phyloP scores from a whole-genome alignment of 176 grass and related monocot genomes.

The Tuctoria greenei region DNA sequence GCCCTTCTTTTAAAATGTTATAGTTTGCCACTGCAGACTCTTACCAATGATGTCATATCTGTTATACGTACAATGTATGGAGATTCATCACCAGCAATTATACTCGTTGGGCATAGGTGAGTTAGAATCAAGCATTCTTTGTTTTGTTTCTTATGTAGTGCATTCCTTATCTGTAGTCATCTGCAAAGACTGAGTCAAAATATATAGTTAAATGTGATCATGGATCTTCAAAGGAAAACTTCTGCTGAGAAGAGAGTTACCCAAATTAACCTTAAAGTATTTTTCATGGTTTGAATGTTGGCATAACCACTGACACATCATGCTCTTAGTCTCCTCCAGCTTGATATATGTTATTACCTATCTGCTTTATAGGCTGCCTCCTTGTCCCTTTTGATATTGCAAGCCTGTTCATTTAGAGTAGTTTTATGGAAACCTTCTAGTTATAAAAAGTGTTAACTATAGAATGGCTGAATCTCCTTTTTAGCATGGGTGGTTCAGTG shows the following conservation, averaged over 20 bases:
- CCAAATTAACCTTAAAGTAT: not conserved
- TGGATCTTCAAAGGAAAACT: conserved; percentile 6
- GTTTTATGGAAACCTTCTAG: not conserved
- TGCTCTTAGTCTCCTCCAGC: conserved; percentile 6
- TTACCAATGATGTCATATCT: conserved; percentile 76
- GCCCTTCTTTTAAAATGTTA: not conserved
- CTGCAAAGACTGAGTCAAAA: conserved; percentile 13
- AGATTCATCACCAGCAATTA: conserved; percentile 83
- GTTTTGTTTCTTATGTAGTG: not conserved
- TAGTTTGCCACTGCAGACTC: conserved; percentile 59
- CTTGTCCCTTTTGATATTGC: not conserved
- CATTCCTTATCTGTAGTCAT: conserved; percentile 12
- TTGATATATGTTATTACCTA: not conserved
- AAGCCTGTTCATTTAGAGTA: conserved; percentile 17
- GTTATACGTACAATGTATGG: conserved; percentile 72
- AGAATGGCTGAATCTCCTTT: not conserved
- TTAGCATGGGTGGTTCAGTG: conserved; percentile 93
- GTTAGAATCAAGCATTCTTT: conserved; percentile 10
- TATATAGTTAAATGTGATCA: not conserved
- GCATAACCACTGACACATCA: not conserved
- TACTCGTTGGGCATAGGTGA: conserved; percentile 97
- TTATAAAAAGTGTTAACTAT: conserved; percentile 9
- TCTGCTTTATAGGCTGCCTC: conserved; percentile 4
- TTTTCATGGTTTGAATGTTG: not conserved
- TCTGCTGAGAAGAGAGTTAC: not conserved